Percentiles rank a stretch among this genome's conserved stretches.
Evolutionary conservation across 1,284 basidiomycete genomes (phyloP).

Genomic region (Vanrija humicola): DNA sequence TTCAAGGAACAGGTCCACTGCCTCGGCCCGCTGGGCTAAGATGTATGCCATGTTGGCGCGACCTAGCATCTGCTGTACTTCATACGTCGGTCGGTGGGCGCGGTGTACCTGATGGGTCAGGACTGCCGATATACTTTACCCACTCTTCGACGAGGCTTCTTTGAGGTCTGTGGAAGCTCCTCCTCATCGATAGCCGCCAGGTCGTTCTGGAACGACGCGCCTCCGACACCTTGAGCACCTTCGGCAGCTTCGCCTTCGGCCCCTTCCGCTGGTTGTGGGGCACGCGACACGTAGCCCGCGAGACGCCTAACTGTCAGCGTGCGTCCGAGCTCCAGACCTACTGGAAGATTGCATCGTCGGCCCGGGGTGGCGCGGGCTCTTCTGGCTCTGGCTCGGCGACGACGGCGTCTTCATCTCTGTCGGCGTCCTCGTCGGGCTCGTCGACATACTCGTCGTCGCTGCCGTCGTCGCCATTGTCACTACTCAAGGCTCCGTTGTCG

Average conservation of each 20-base stretch:
- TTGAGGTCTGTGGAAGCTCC: slow-evolving; percentile 21
- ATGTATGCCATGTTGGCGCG: slow-evolving; percentile 86
- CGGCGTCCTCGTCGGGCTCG: slow-evolving; percentile 4
- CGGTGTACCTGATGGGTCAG: slow-evolving; percentile 39
- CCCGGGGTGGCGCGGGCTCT: neutral
- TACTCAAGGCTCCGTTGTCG: neutral
- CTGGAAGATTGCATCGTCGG: slow-evolving; percentile 33
- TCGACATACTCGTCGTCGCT: slow-evolving; percentile 16
- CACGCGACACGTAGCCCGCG: slow-evolving; percentile 28
- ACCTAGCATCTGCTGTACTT: slow-evolving; percentile 75
- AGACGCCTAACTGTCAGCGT: slow-evolving; percentile 24
- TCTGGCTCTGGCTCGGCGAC: neutral
- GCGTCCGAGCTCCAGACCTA: slow-evolving; percentile 3
- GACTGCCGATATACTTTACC: neutral
- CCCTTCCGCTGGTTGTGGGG: slow-evolving; percentile 3
- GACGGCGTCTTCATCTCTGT: neutral
- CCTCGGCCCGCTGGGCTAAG: slow-evolving; percentile 60
- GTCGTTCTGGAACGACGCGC: slow-evolving; percentile 23
- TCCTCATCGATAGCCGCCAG: slow-evolving; percentile 28
- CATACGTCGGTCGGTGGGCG: slow-evolving; percentile 66
- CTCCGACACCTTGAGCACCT: slow-evolving; percentile 8
- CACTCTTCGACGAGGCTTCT: slow-evolving; percentile 5
- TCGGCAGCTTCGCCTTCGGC: neutral
- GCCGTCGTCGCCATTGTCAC: slow-evolving; percentile 11
- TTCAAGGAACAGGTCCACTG: slow-evolving; percentile 78